phyloP scores from a whole-genome alignment of 2,329 filamentous ascomycete species.

The Penicillium sp. region DNA sequence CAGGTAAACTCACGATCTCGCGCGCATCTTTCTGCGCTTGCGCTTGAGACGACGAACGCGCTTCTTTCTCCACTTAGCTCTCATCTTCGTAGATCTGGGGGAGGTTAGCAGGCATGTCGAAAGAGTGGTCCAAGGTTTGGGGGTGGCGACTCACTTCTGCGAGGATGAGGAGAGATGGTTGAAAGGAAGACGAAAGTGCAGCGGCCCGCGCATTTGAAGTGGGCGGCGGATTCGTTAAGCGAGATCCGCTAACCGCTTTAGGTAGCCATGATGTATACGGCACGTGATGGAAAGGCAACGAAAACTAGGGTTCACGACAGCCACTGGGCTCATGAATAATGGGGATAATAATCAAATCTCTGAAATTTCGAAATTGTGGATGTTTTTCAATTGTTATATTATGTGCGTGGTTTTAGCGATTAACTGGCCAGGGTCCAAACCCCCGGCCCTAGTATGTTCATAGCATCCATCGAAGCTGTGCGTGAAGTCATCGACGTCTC shows the following conservation, averaged over 20 bases:
- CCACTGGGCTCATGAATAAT: too few relatives aligned
- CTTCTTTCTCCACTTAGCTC: slow-evolving; percentile 99
- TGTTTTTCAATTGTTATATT: slow-evolving; percentile 4
- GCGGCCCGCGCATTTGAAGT: slow-evolving; percentile 44
- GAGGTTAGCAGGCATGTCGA: slow-evolving; percentile 22
- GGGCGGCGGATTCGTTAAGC: slow-evolving; percentile 44
- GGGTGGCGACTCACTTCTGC: slow-evolving; percentile 44
- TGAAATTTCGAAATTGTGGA: too few relatives aligned
- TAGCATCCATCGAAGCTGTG: background rate
- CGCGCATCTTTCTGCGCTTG: slow-evolving; percentile 99
- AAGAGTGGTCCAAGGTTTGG: slow-evolving; percentile 2
- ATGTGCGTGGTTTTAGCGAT: background rate
- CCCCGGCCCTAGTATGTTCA: background rate
- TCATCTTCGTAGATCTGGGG: slow-evolving; percentile 60
- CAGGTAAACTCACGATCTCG: slow-evolving; percentile 76
- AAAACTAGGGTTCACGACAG: slow-evolving; percentile 21
- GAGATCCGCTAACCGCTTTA: slow-evolving; percentile 22
- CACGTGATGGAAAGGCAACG: slow-evolving; percentile 19
- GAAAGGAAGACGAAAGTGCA: slow-evolving; percentile 41
- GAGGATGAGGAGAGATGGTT: slow-evolving; percentile 51
- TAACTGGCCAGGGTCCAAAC: background rate
- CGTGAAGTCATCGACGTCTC: slow-evolving; percentile 3
- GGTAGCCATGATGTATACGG: slow-evolving; percentile 7
- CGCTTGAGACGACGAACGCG: slow-evolving; percentile 97
- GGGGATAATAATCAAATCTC: too few relatives aligned